phyloP scores from a whole-genome alignment of 192 early-diverging fungal species.

The Gigaspora rosea region DNA sequence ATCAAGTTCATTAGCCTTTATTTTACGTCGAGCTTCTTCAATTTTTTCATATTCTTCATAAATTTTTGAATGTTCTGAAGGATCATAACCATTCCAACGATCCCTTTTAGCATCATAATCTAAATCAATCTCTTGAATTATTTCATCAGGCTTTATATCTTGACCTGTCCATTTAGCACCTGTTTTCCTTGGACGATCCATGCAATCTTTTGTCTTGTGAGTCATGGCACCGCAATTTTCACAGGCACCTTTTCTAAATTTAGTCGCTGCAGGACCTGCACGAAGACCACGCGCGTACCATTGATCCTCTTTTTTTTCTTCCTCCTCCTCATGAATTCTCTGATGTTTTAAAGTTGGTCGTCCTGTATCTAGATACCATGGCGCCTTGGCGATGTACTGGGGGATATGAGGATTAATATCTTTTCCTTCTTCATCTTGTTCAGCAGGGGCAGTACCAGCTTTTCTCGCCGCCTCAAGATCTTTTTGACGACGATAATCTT shows the following conservation, averaged over 20 bases:
- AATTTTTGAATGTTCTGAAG: conserved; percentile 75
- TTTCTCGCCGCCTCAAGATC: conserved; percentile 96
- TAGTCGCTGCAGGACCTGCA: conserved; percentile 81
- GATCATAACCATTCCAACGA: conserved; percentile 98
- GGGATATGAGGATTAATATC: conserved; percentile 99
- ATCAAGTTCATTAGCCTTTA: conserved; percentile 76
- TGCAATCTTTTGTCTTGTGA: conserved; percentile 92
- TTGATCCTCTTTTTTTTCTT: conserved; percentile 46
- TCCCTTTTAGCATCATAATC: conserved; percentile 96
- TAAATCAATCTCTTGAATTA: conserved; percentile 70
- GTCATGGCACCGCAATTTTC: conserved; percentile 97
- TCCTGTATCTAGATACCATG: conserved; percentile 86
- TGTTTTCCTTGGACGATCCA: conserved; percentile 86
- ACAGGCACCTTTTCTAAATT: conserved; percentile 94
- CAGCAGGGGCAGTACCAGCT: conserved; percentile 87
- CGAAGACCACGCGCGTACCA: conserved; percentile 83
- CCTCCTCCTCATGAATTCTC: conserved; percentile 45
- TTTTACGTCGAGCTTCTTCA: conserved; percentile 81
- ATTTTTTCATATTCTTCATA: conserved; percentile 91
- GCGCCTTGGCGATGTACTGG: conserved; percentile 92
- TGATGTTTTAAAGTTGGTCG: conserved; percentile 89
- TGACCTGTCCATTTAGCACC: conserved; percentile 89
- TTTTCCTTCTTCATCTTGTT: conserved; percentile 82
- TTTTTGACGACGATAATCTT: conserved; percentile 94
- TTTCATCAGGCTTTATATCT: conserved; percentile 85